phyloP scores from a whole-genome alignment of 148 eudicot species.

The Hydrangea macrophylla region DNA sequence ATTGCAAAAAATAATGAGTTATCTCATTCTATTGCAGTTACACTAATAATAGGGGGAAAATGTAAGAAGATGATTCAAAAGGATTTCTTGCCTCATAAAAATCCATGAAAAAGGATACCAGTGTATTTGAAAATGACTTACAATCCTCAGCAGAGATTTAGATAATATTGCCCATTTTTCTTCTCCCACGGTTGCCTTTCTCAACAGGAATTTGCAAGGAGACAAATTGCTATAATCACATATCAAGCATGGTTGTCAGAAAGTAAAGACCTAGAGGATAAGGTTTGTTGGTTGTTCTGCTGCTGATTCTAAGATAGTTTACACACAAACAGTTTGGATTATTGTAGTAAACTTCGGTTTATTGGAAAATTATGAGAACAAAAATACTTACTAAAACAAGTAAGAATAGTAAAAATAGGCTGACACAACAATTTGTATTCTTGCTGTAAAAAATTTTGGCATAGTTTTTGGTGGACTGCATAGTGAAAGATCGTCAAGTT shows the following conservation, averaged over 20 bases:
- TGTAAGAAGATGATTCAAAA: no score
- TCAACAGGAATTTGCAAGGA: conserved; percentile 58
- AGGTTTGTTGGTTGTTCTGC: conserved; percentile 38
- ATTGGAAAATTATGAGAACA: not conserved
- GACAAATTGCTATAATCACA: conserved; percentile 61
- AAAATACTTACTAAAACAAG: no score
- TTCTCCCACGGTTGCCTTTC: not conserved
- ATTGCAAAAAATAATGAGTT: no score
- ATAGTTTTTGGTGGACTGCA: not conserved
- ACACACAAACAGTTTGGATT: not conserved
- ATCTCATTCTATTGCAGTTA: no score
- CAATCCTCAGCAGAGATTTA: not conserved
- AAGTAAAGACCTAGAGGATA: conserved; percentile 52
- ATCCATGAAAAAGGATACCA: no score
- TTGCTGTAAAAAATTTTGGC: not conserved
- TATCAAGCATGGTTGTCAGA: conserved; percentile 68
- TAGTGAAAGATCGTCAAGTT: not conserved
- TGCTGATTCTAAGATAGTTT: not conserved
- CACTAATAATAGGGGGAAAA: no score
- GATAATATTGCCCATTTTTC: not conserved
- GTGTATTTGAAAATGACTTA: no score
- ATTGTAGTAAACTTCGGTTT: not conserved
- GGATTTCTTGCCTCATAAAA: no score
- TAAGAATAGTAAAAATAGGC: no score
- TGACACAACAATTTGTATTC: not conserved